Base-by-base conservation (phyloP, 441 rosid species). In the Kokia cookei region DNA sequence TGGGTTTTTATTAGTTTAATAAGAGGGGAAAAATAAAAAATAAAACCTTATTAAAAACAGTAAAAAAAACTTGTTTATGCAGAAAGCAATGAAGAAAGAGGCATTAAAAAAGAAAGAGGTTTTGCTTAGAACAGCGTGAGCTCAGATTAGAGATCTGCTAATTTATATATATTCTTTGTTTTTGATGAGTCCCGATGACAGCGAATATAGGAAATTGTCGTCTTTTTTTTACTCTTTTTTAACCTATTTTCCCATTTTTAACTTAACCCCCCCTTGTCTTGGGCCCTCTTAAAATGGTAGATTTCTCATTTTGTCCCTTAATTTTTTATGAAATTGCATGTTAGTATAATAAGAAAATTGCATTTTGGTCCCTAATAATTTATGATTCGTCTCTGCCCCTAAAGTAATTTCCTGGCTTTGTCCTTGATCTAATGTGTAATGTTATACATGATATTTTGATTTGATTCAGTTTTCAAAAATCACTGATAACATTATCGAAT, bases 151-250 rank as follows among this genome's bases (percentile, higher is more conserved):
- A 51, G 50, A 61, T 54, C 47, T 71, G 62, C 13, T 62, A n/a
- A 63, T 13, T 55, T 22, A 14, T 32, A 43, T 50, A n/a, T 77
- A 35, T 70, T 66, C 3, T 72, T 80, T 19, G 24, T 61, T 74
- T 83, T 75, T 51, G 77, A 73, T 76, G 91, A 87, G 91, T 88
- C 77, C 92, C 91, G 80, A 87, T 81, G 91, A 81, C 84, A 88
- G 77, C 81, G 86, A 89, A 86, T 85, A 85, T 84, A 72, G 88
- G 88, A 84, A 87, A 89, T 77, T 82, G 82, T 69, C 73, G 3
- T 47, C 78, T 72, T 26, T 71, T 71, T 80, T 78, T 19, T 26
- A 47, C 51, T 57, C 19, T 64, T 50, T 26, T 11, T n/a, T 24
- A 54, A 24, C 4, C 62, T 29, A 12, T 11, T 55, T 65, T 48